Evolutionary conservation across 2,329 filamentous ascomycete genomes (phyloP).

Genomic region (Ascosphaera aggregata): DNA sequence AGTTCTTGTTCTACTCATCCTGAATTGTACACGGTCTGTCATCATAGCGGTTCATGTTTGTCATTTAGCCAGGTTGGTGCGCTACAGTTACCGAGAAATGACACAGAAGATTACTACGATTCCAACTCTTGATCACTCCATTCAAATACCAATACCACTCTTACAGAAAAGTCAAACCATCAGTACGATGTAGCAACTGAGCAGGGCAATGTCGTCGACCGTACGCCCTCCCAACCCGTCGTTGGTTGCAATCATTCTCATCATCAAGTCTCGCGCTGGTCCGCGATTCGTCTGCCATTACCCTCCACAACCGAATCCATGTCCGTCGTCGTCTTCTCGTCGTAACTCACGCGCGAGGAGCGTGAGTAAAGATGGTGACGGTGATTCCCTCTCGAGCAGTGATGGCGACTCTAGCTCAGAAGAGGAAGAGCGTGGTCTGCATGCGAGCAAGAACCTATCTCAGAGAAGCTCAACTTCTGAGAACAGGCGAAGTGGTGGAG

Average conservation of each 20-base stretch:
- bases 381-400: slow-evolving; percentile 18
- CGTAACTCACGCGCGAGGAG: slow-evolving; percentile 13
- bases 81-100: too few relatives aligned
- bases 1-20: too few relatives aligned
- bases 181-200: background rate
- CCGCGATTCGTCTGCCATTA: slow-evolving; percentile 75
- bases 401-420: slow-evolving; percentile 17
- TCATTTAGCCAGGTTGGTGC: too few relatives aligned
- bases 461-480: slow-evolving; percentile 1
- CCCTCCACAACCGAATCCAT: slow-evolving; percentile 31
- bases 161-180: too few relatives aligned
- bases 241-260: slow-evolving; percentile 46
- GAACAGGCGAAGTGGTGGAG: background rate
- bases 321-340: slow-evolving; percentile 10
- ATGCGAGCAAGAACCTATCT: background rate
- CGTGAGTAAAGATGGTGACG: slow-evolving; percentile 11
- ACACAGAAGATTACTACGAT: too few relatives aligned
- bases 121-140: background rate
- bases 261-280: slow-evolving; percentile 54
- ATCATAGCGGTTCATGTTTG: too few relatives aligned
- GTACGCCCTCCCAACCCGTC: slow-evolving; percentile 28
- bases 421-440: slow-evolving; percentile 12
- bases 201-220: slow-evolving; percentile 19
- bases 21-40: too few relatives aligned
- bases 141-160: too few relatives aligned